Base-by-base conservation (phyloP, 768 basidiomycete species). In the Sutorius australiensis region DNA sequence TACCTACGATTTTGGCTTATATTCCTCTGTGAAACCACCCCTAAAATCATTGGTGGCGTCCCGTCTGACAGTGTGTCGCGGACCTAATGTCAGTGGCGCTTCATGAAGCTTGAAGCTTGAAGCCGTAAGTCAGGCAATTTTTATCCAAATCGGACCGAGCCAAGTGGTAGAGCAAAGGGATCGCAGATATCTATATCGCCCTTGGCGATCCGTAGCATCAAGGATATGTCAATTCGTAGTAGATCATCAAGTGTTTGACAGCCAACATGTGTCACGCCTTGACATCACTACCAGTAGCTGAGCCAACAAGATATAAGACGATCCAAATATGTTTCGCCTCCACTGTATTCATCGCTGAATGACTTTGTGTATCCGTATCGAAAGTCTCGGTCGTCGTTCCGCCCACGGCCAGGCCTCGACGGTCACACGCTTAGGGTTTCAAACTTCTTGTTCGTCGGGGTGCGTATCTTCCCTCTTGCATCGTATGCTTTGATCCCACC, bases 61-160 rank as follows among this genome's bases (percentile, higher is more conserved):
- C 4, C 24, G 24, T 24, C 24, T 24, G 24, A 24, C 4, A 24
- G 24, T 24, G 24, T 4, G 24, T 24, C 24, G 24, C 24, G 24
- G 82, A 90, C 59, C 80, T 82, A n/a, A 76, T 75, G 9, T 73
- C 90, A 37, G 87, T 89, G 14, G 56, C 86, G 7, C 81, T n/a
- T n/a, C n/a, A n/a, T n/a, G n/a, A n/a, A n/a, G n/a, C 24, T 24
- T 24, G 2, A 24, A 24, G 24, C 24, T 24, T 24, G 24, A 24
- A 24, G 24, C 4, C 24, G 24, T 4, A 24, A 24, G 24, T 4
- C 90, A 10, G 90, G 92, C 62, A 89, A 87, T 62, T 65, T 92
- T 42, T 90, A 90, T 13, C 75, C 63, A 21, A 63, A 72, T 49
- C 58, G 79, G 53, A 68, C 72, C 32, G 78, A 78, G 61, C 62